These are phyloP conservation scores for Entomortierella chlamydospora DNA, from an alignment of 192 early-diverging fungal species.

Conservation along the genomic window DNA sequence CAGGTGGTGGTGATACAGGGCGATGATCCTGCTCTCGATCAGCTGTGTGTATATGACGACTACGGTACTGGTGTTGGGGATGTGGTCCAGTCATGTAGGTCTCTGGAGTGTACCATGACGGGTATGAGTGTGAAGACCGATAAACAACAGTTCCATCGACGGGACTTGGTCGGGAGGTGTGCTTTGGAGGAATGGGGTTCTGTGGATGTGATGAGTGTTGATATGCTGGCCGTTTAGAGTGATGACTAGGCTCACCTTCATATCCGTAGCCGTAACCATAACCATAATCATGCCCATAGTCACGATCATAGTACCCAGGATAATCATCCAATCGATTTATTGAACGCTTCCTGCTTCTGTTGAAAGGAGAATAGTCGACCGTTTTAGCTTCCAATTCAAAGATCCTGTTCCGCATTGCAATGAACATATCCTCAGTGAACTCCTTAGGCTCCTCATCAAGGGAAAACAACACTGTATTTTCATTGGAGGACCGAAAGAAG, in stretches of 20 bases:
- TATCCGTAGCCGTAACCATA: conserved; percentile 4
- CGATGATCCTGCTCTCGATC: neutral
- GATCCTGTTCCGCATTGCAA: conserved; percentile 47
- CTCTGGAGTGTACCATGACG: conserved; percentile 44
- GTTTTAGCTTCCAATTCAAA: conserved; percentile 48
- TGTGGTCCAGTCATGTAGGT: conserved; percentile 14
- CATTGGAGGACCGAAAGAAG: neutral
- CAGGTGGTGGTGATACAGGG: neutral
- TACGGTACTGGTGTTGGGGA: neutral
- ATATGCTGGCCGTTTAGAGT: conserved; percentile 18
- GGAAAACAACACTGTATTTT: conserved; percentile 28
- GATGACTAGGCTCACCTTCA: conserved; percentile 7
- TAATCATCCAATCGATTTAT: conserved; percentile 22
- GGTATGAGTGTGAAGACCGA: conserved; percentile 16
- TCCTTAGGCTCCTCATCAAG: conserved; percentile 42
- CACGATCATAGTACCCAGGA: neutral
- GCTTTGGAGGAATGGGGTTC: neutral
- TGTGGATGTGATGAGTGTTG: neutral
- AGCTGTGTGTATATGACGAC: neutral
- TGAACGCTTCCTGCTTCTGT: conserved; percentile 25
- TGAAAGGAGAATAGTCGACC: conserved; percentile 36
- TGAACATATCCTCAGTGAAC: conserved; percentile 43
- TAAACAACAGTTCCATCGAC: neutral
- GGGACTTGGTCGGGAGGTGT: neutral
- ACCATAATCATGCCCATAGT: neutral